Percentiles rank a stretch among this genome's conserved stretches.
Evolutionary conservation across 2,329 filamentous ascomycete genomes (phyloP).

Genomic region (Gliomastix tumulicola): DNA sequence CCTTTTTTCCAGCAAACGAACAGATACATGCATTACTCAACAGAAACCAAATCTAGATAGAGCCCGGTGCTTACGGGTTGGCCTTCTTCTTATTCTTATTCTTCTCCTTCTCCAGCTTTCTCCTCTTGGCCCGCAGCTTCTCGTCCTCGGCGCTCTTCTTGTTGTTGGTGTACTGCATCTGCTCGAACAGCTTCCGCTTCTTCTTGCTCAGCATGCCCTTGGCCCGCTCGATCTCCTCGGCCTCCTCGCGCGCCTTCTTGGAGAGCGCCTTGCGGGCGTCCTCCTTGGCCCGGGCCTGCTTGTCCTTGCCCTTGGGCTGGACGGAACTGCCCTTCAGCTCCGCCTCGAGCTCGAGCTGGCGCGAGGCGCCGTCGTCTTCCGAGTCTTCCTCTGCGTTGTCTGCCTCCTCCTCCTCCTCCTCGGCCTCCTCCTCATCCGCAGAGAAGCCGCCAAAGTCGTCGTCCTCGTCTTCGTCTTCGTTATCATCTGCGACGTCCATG

Average conservation of each 20-base stretch:
- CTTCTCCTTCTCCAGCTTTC: slow-evolving; percentile 71
- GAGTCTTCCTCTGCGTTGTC: slow-evolving; percentile 32
- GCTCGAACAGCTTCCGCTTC: slow-evolving; percentile 95
- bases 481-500: slow-evolving; percentile 43
- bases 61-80: too few species aligned
- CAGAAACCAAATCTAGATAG: slow-evolving; percentile 18
- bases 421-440: slow-evolving; percentile 34
- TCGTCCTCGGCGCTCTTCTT: slow-evolving; percentile 88
- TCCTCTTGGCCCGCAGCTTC: slow-evolving; percentile 80
- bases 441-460: slow-evolving; percentile 45
- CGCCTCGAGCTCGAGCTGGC: slow-evolving; percentile 88
- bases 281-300: slow-evolving; percentile 58
- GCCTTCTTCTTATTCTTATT: slow-evolving; percentile 30
- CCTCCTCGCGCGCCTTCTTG: slow-evolving; percentile 67
- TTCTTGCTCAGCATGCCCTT: slow-evolving; percentile 99
- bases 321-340: slow-evolving; percentile 69
- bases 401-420: slow-evolving; percentile 23
- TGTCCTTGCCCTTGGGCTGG: slow-evolving; percentile 37
- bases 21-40: background rate
- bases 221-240: slow-evolving; percentile 82
- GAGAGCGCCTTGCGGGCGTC: slow-evolving; percentile 63
- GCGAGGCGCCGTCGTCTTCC: slow-evolving; percentile 61
- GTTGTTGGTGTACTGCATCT: slow-evolving; percentile 94
- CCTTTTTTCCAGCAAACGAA: too few species aligned
- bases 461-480: slow-evolving; percentile 32